A percentile compares a stretch with the other conserved stretches of the same genome.
Evolutionary conservation across 2,329 filamentous ascomycete species (phyloP).

Genomic region (Phialophora macrospora): DNA sequence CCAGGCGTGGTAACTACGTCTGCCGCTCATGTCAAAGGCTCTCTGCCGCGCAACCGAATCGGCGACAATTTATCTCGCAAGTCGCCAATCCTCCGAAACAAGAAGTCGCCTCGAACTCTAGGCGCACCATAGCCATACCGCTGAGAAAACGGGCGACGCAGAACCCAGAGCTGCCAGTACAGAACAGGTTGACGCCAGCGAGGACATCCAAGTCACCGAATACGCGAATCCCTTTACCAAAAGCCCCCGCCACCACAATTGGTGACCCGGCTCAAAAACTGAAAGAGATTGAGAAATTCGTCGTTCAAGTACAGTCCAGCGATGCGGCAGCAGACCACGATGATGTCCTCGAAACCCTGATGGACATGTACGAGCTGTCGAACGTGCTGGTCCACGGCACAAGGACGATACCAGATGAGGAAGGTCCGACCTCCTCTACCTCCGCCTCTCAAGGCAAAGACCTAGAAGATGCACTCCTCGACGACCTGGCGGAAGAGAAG

Average conservation of each 20-base stretch:
- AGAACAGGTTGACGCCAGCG: conserved; percentile 1
- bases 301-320: conserved; percentile 28
- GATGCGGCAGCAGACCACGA: conserved; percentile 22
- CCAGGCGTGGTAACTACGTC: conserved; percentile 28
- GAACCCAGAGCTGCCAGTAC: not conserved
- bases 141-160: conserved; percentile 1
- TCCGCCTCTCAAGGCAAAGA: conserved; percentile 36
- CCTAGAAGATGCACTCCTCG: conserved; percentile 47
- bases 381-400: conserved; percentile 34
- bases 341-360: conserved; percentile 25
- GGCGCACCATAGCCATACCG: conserved; percentile 13
- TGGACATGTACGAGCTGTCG: conserved; percentile 27
- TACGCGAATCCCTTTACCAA: not conserved
- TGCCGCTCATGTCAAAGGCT: conserved; percentile 33
- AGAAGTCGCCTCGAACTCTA: not conserved
- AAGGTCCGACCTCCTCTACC: conserved; percentile 14
- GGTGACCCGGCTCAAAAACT: conserved; percentile 20
- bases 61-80: conserved; percentile 23
- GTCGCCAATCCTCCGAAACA: conserved; percentile 20
- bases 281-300: conserved; percentile 24
- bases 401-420: conserved; percentile 27
- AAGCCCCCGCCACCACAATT: conserved; percentile 10
- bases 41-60: conserved; percentile 15
- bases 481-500: conserved; percentile 36
- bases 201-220: not conserved